Conservation (phyloP, 306 rosid species). For the Rosa lucieae region DNA sequence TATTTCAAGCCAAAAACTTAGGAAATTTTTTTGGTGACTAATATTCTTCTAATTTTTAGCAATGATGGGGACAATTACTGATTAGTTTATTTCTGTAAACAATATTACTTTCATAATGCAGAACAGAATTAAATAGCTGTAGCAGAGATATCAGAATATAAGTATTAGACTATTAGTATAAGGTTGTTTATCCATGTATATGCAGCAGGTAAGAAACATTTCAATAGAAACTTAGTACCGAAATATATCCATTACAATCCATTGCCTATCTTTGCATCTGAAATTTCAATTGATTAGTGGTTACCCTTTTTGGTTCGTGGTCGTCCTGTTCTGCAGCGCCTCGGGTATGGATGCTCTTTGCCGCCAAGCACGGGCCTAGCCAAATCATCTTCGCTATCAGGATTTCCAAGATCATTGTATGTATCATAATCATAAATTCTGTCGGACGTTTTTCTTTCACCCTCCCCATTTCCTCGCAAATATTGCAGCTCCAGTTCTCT, state of each 20-base stretch:
- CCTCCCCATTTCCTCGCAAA: slow-evolving; percentile 54
- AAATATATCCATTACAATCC: neutral
- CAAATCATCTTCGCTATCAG: slow-evolving; percentile 28
- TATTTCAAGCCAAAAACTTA: too few relatives aligned
- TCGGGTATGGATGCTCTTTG: slow-evolving; percentile 47
- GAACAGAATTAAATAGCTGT: too few relatives aligned
- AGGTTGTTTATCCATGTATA: too few relatives aligned
- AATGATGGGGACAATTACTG: too few relatives aligned
- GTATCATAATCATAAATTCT: slow-evolving; percentile 66
- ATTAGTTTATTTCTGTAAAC: too few relatives aligned
- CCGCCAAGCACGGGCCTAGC: slow-evolving; percentile 65
- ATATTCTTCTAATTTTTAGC: too few relatives aligned
- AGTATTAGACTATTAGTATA: too few relatives aligned
- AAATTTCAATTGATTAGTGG: neutral
- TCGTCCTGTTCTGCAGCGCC: slow-evolving; percentile 77
- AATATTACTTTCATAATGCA: too few relatives aligned
- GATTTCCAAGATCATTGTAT: slow-evolving; percentile 67
- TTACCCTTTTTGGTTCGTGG: slow-evolving; percentile 42
- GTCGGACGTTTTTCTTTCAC: slow-evolving; percentile 43
- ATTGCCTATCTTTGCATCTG: neutral
- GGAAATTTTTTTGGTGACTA: too few relatives aligned
- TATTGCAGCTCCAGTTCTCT: slow-evolving; percentile 42
- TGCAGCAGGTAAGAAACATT: neutral
- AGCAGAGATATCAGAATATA: too few relatives aligned
- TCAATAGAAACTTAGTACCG: too few relatives aligned